Evolutionary conservation across 2,329 filamentous ascomycete species (phyloP), one percentile per base, ranked within the genome.

Genomic region (Claviceps maximensis): DNA sequence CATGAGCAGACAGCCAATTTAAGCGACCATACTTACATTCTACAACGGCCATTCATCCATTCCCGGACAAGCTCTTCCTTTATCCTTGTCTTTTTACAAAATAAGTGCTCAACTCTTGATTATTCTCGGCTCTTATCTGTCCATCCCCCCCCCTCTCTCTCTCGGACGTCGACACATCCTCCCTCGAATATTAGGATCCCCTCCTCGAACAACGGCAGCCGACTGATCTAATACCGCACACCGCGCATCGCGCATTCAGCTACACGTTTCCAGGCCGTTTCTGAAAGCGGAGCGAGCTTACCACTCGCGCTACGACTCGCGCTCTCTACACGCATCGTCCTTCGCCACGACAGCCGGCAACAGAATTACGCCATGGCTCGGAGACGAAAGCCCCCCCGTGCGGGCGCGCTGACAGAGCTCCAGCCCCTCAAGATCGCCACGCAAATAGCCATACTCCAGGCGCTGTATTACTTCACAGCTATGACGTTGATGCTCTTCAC

Each of bases 401-500:
- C 79, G 47, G 79, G 80, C 67, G 79, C 79, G 59, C 73, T 81
- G 42, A 69, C 76, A 52, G 79, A 83, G 59, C 74, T 83, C n/a
- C 78, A 76, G 12, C 80, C 80, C 10, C 70, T 81, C 57, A 76
- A 74, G 58, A 79, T 83, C 63, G 73, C 80, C 48, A 67, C 71
- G 55, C 80, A 83, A 66, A 82, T 83, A 61, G 71, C 74, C 44
- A 69, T 71, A 13, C 66, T 83, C 15, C 80, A 83, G 61, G 69
- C 67, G 19, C 66, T 80, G 50, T 82, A 78, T 69, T 82, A 82
- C 63, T 64, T 66, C 54, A 68, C 68, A 19, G 74, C 76, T 8
- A 62, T 76, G 33, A 65, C 78, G 12, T 69, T 82, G 44, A 73
- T 79, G 63, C 68, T 80, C 54, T 83, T 83, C 66, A 78, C 76